phyloP scores from a whole-genome alignment of 352 stramenopile species.

The Phytopythium oedochilum region DNA sequence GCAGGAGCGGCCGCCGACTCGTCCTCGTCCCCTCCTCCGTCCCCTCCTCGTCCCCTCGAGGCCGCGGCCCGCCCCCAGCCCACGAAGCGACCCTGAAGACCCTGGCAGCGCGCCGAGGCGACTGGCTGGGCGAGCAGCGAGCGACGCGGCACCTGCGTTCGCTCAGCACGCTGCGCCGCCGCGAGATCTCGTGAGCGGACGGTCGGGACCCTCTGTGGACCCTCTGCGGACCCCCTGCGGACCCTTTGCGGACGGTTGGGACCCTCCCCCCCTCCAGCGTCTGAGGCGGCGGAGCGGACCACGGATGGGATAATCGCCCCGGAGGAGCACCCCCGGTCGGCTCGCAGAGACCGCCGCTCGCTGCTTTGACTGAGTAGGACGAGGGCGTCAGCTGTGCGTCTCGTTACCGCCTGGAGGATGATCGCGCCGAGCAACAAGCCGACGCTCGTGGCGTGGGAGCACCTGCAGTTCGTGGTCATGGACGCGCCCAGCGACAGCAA shows the following conservation, averaged over 20 bases:
- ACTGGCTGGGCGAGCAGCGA: constrained; percentile 49
- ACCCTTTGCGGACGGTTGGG: background rate
- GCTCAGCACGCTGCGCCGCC: constrained; percentile 18
- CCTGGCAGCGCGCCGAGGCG: constrained; percentile 26
- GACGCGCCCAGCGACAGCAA: constrained; percentile 96
- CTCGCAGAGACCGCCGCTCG: constrained; percentile 2
- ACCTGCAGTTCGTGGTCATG: constrained; percentile 98
- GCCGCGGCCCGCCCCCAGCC: background rate
- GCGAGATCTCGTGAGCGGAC: constrained; percentile 9
- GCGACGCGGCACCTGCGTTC: constrained; percentile 12
- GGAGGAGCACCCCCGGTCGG: background rate
- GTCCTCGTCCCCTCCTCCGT: too few species aligned
- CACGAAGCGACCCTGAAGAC: constrained; percentile 35
- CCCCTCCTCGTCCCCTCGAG: background rate
- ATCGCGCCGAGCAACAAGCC: constrained; percentile 85
- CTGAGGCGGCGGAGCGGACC: constrained; percentile 9
- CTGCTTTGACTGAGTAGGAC: background rate
- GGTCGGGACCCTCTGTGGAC: background rate
- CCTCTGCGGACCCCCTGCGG: background rate
- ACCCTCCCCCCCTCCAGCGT: too few species aligned
- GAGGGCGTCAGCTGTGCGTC: too few species aligned
- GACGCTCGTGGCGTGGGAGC: constrained; percentile 82
- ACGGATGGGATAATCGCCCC: constrained; percentile 41
- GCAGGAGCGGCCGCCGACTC: too few species aligned
- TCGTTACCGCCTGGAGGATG: constrained; percentile 34